phyloP scores from a whole-genome alignment of 805 yeast genomes.

The Candida michaelii region DNA sequence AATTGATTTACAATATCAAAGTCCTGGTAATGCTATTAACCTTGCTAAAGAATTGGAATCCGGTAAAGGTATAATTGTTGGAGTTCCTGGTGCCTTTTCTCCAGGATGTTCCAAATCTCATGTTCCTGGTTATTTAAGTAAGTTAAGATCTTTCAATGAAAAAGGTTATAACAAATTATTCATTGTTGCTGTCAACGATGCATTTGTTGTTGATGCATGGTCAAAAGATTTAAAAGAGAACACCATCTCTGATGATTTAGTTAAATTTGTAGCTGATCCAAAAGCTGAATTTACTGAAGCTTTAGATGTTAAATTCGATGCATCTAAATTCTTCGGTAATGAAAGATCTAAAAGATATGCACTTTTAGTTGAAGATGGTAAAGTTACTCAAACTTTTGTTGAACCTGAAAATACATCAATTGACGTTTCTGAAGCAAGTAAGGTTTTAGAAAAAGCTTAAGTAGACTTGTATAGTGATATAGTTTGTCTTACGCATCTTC shows the following conservation, averaged over 20 bases:
- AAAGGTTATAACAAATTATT: constrained; percentile 67
- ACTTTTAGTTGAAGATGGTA: constrained; percentile 71
- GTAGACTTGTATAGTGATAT: no score
- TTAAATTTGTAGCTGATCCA: constrained; percentile 78
- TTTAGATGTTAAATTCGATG: constrained; percentile 72
- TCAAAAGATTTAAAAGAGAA: constrained; percentile 38
- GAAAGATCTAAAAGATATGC: constrained; percentile 75
- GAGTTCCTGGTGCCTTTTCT: constrained; percentile 67
- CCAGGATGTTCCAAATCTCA: constrained; percentile 75
- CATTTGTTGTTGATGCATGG: constrained; percentile 86
- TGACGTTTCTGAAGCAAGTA: constrained; percentile 49
- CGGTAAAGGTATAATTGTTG: constrained; percentile 38
- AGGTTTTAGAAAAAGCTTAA: constrained; percentile 37
- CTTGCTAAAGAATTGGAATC: constrained; percentile 46
- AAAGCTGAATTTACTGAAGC: constrained; percentile 66
- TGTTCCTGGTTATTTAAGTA: constrained; percentile 69
- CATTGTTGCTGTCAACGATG: constrained; percentile 80
- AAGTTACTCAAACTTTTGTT: constrained; percentile 60
- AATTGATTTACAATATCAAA: constrained; percentile 52
- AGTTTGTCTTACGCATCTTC: no score
- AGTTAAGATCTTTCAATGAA: constrained; percentile 49
- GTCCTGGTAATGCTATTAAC: constrained; percentile 64
- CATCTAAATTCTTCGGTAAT: constrained; percentile 73
- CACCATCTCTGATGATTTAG: constrained; percentile 24
- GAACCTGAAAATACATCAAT: constrained; percentile 83